Percentiles rank a stretch among this genome's conserved stretches.
phyloP scores from a whole-genome alignment of 1,139 yeast genomes.

The Arxiozyma telluris region DNA sequence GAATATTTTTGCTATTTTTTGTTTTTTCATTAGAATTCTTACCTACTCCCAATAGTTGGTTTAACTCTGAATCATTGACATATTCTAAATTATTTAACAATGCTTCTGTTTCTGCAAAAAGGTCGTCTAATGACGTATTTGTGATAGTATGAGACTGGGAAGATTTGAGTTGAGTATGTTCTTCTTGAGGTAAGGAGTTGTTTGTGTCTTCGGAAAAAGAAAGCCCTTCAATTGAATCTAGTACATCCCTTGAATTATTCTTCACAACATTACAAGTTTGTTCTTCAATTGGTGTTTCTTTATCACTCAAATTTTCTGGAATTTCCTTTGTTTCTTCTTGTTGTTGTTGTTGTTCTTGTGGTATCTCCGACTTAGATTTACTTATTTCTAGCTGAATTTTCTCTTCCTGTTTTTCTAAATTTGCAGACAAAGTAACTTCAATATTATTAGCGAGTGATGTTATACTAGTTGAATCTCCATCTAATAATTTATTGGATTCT shows the following conservation, averaged over 20 bases:
- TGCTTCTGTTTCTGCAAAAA: constrained; percentile 23
- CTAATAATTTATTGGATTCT: neutral
- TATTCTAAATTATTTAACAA: constrained; percentile 19
- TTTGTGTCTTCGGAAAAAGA: neutral
- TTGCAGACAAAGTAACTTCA: neutral
- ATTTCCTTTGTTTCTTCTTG: neutral
- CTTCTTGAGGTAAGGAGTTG: neutral
- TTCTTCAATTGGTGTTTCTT: neutral
- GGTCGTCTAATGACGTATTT: constrained; percentile 9
- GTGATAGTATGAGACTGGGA: neutral
- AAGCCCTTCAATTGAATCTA: constrained; percentile 1
- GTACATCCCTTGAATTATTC: neutral
- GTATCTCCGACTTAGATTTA: neutral
- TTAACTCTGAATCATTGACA: constrained; percentile 21
- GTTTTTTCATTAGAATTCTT: neutral
- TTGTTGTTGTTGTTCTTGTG: neutral
- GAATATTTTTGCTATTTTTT: neutral
- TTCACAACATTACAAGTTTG: too few species aligned
- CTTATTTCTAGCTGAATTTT: neutral
- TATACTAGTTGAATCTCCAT: neutral
- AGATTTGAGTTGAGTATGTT: neutral
- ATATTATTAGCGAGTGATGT: neutral
- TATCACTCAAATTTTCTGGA: neutral
- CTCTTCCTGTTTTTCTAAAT: neutral
- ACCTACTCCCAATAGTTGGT: constrained; percentile 15